These are phyloP conservation scores for Fusarium subglutinans DNA, from an alignment of 2,329 filamentous ascomycete genomes.

Conservation along the genomic window DNA sequence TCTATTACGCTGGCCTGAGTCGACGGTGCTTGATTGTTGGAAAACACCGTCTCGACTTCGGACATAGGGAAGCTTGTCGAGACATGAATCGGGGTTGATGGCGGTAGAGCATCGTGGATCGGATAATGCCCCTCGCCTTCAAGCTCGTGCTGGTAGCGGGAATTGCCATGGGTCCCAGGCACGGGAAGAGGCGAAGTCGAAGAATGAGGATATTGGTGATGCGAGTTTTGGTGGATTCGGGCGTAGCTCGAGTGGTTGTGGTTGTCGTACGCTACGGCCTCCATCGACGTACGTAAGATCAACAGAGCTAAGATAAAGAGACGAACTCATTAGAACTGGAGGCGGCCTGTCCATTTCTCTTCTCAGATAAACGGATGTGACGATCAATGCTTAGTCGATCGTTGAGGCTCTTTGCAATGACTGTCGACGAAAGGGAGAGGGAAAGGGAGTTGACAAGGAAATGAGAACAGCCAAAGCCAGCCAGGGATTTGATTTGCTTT, in stretches of 20 bases:
- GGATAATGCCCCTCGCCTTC: conserved; percentile 20
- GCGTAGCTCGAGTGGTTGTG: conserved; percentile 21
- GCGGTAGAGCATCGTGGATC: conserved; percentile 24
- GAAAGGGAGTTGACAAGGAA: conserved; percentile 24
- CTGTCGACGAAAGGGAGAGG: neutral
- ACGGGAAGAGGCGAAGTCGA: conserved; percentile 23
- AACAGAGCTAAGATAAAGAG: conserved; percentile 25
- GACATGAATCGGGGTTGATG: conserved; percentile 10
- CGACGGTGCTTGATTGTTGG: conserved; percentile 43
- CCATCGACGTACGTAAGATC: conserved; percentile 31
- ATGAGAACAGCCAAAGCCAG: conserved; percentile 9
- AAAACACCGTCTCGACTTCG: conserved; percentile 42
- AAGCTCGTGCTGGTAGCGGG: neutral
- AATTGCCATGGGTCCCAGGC: conserved; percentile 26
- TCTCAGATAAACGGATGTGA: conserved; percentile 23
- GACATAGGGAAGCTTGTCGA: conserved; percentile 39
- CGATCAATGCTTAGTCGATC: conserved; percentile 18
- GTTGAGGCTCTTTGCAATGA: conserved; percentile 28
- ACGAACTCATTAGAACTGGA: conserved; percentile 30
- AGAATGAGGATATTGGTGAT: conserved; percentile 10
- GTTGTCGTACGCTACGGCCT: conserved; percentile 31
- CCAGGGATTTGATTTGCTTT: conserved; percentile 26
- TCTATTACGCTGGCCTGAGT: conserved; percentile 41
- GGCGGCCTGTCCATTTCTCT: conserved; percentile 32
- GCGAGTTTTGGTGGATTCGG: conserved; percentile 11